Evolutionary conservation across 2,329 filamentous ascomycete genomes (phyloP).

Genomic region (Xylariaceae sp.): DNA sequence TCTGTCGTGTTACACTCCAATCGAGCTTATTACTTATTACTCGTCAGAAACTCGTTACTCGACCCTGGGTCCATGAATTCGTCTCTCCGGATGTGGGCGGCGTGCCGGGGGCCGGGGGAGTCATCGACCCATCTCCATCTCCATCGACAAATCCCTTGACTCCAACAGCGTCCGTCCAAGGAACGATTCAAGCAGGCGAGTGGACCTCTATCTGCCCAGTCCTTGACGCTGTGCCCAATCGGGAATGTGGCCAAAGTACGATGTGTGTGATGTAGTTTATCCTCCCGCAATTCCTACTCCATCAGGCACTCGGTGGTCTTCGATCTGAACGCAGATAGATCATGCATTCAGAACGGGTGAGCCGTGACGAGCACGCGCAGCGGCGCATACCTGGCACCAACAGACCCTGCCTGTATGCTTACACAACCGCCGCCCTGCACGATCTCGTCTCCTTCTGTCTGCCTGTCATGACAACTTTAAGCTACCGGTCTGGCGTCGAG

Average conservation of each 20-base stretch:
- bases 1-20: too few species aligned
- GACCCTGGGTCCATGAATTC: too few species aligned
- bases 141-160: too few species aligned
- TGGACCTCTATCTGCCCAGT: constrained; percentile 24
- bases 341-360: constrained; percentile 17
- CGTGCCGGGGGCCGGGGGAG: too few species aligned
- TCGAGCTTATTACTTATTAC: too few species aligned
- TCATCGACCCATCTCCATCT: too few species aligned
- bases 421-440: constrained; percentile 14
- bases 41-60: too few species aligned
- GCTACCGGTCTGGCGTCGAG: too few species aligned
- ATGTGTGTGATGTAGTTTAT: constrained; percentile 21
- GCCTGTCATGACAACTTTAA: constrained; percentile 13
- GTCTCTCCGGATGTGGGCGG: too few species aligned
- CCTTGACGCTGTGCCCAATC: constrained; percentile 29
- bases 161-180: too few species aligned
- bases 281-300: constrained; percentile 21
- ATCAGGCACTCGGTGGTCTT: constrained; percentile 16
- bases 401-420: constrained; percentile 3
- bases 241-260: constrained; percentile 28
- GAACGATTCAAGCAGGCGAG: constrained; percentile 12
- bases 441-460: constrained; percentile 15
- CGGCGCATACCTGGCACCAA: constrained; percentile 6
- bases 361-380: constrained; percentile 12
- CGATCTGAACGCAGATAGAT: constrained; percentile 16